These are phyloP conservation scores for Colletotrichum australisinense DNA, from an alignment of 2,329 filamentous ascomycete species.

Conservation along the genomic window DNA sequence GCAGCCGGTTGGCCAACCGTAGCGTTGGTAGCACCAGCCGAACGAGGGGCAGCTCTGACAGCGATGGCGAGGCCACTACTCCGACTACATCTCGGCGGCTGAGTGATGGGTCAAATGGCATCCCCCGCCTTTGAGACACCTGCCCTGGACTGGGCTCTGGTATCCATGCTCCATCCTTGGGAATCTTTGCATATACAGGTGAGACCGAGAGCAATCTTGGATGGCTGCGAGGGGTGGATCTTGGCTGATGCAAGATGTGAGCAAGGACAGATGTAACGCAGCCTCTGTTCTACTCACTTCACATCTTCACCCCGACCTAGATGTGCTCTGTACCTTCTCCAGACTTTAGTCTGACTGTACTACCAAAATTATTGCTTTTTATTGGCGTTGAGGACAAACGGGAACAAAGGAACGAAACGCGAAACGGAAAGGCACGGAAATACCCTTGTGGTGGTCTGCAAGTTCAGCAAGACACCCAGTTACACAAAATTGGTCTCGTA, in stretches of 20 bases:
- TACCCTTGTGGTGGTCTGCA: conserved; percentile 24
- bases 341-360: neutral
- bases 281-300: neutral
- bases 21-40: conserved; percentile 38
- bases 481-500: conserved; percentile 19
- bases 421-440: conserved; percentile 29
- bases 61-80: conserved; percentile 35
- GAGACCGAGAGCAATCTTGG: neutral
- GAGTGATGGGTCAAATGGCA: conserved; percentile 47
- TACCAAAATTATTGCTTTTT: neutral
- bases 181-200: neutral
- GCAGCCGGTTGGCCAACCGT: conserved; percentile 43
- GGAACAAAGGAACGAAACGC: neutral
- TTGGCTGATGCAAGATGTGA: neutral
- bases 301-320: neutral
- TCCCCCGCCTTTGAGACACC: conserved; percentile 47
- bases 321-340: neutral
- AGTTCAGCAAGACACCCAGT: conserved; percentile 2
- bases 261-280: neutral
- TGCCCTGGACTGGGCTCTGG: neutral
- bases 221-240: neutral
- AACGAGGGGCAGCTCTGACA: conserved; percentile 41
- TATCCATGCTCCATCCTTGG: neutral
- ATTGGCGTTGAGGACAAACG: conserved; percentile 17
- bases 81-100: conserved; percentile 39